Evolutionary conservation across 169 alveolate genomes (phyloP).

Genomic region (Plasmodium knowlesi): DNA sequence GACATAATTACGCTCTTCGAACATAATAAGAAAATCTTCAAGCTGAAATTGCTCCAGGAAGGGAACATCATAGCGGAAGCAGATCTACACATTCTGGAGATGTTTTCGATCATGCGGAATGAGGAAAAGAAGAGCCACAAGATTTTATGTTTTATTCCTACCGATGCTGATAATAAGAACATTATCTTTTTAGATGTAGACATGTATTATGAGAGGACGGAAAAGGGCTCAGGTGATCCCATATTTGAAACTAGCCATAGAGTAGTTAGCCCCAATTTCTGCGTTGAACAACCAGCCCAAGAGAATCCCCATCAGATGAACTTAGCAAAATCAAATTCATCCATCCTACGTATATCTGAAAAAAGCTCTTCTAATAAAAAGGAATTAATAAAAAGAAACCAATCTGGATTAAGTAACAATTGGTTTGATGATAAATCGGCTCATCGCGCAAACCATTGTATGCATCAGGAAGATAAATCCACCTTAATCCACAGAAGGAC

Average conservation of each 20-base stretch:
- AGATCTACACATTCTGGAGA: slow-evolving; percentile 45
- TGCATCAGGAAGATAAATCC: not conserved
- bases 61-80: slow-evolving; percentile 49
- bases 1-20: slow-evolving; percentile 57
- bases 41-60: slow-evolving; percentile 5
- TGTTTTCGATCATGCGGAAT: slow-evolving; percentile 34
- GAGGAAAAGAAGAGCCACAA: slow-evolving; percentile 47
- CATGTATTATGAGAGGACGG: slow-evolving; percentile 29
- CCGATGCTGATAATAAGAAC: not conserved
- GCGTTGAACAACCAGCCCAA: not conserved
- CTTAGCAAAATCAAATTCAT: not conserved
- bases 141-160: slow-evolving; percentile 30
- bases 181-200: slow-evolving; percentile 65
- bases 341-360: not conserved
- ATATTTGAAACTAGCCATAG: slow-evolving; percentile 24
- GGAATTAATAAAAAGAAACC: not conserved
- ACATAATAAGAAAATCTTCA: slow-evolving; percentile 38
- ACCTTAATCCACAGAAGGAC: not conserved
- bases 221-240: slow-evolving; percentile 1
- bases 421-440: not conserved
- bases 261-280: not conserved
- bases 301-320: not conserved
- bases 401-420: not conserved
- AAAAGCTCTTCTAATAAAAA: not conserved
- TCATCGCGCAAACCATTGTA: not conserved